A percentile compares a stretch with the other conserved stretches of the same genome.
phyloP scores from a whole-genome alignment of 2,329 filamentous ascomycete genomes.

The Neofusicoccum cordaticola region DNA sequence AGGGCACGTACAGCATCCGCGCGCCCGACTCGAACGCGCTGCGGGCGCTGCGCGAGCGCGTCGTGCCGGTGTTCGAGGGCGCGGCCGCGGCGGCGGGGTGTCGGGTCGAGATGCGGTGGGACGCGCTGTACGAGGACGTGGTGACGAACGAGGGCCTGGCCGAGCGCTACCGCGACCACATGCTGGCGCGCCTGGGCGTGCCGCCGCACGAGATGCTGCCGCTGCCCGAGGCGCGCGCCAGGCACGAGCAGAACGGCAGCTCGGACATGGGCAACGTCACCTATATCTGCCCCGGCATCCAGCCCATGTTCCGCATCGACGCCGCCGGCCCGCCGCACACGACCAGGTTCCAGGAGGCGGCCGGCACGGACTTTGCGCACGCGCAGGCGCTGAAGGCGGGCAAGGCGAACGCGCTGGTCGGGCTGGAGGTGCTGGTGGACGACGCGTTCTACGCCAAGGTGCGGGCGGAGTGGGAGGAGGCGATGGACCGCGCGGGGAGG shows the following conservation, averaged over 20 bases:
- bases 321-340: constrained; percentile 21
- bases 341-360: constrained; percentile 20
- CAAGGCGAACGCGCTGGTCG: constrained; percentile 19
- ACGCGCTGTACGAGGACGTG: constrained; percentile 14
- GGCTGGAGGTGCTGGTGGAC: constrained; percentile 16
- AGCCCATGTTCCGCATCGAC: constrained; percentile 22
- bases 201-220: constrained; percentile 1
- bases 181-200: neutral
- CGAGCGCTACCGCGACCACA: neutral
- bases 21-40: constrained; percentile 28
- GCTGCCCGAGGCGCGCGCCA: neutral
- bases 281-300: constrained; percentile 21
- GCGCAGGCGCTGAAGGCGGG: constrained; percentile 21
- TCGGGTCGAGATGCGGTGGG: constrained; percentile 4
- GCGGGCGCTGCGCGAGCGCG: constrained; percentile 29
- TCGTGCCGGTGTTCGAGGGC: constrained; percentile 47
- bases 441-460: constrained; percentile 16
- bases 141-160: constrained; percentile 10
- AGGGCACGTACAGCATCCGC: constrained; percentile 38
- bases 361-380: constrained; percentile 18
- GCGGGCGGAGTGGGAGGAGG: constrained; percentile 17
- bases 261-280: constrained; percentile 24
- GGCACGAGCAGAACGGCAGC: constrained; percentile 16
- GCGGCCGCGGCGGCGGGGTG: constrained; percentile 49
- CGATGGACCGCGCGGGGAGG: constrained; percentile 8